phyloP scores from a whole-genome alignment of 1,139 yeast species.

The Geotrichum carabidarum region DNA sequence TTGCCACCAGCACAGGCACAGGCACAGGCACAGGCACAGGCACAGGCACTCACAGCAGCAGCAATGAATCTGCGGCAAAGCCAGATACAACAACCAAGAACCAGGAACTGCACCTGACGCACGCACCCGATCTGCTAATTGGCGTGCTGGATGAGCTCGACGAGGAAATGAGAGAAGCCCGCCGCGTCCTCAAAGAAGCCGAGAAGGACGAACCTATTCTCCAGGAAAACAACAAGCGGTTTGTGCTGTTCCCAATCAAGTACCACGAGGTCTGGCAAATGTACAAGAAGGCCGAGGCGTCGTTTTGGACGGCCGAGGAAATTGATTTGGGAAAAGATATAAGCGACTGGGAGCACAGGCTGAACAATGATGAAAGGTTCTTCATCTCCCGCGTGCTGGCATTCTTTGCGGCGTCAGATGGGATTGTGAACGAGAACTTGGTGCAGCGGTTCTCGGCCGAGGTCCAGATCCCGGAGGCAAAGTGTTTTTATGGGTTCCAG shows the following conservation, averaged over 20 bases:
- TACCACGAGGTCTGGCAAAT: slow-evolving; percentile 98
- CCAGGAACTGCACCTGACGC: not conserved
- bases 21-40: not conserved
- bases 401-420: slow-evolving; percentile 97
- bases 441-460: slow-evolving; percentile 96
- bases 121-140: slow-evolving; percentile 10
- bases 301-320: slow-evolving; percentile 99
- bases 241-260: slow-evolving; percentile 93
- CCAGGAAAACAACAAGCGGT: slow-evolving; percentile 79
- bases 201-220: slow-evolving; percentile 90
- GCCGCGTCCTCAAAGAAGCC: slow-evolving; percentile 52
- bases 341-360: slow-evolving; percentile 79
- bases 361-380: slow-evolving; percentile 84
- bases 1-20: not conserved
- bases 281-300: slow-evolving; percentile 97
- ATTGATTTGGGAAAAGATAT: slow-evolving; percentile 89
- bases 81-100: slow-evolving; percentile 2
- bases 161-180: slow-evolving; percentile 27
- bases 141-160: slow-evolving; percentile 19
- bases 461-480: slow-evolving; percentile 96
- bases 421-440: slow-evolving; percentile 93
- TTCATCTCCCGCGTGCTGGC: slow-evolving; percentile 90
- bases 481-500: slow-evolving; percentile 97
- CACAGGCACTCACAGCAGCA: no score
- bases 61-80: not conserved